Conservation (phyloP, 768 basidiomycete genomes). For the Tricholoma flavovirens region DNA sequence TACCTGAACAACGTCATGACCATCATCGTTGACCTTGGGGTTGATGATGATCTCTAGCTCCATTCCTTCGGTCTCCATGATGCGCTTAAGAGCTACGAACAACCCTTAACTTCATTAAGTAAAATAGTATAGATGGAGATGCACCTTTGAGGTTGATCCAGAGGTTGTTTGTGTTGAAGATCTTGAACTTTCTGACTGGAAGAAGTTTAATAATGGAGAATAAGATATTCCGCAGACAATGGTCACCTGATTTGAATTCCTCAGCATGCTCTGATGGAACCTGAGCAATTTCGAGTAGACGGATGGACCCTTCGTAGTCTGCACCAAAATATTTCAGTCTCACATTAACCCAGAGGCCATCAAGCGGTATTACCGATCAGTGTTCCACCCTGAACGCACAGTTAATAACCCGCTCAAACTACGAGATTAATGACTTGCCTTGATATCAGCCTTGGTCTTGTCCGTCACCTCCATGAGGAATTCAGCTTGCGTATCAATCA, state of each 20-base stretch:
- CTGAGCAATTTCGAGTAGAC: slow-evolving; percentile 91
- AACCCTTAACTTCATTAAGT: neutral
- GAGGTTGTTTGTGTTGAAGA: slow-evolving; percentile 84
- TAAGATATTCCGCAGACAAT: neutral
- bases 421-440: slow-evolving; percentile 15
- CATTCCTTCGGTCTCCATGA: slow-evolving; percentile 83
- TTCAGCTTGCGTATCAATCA: slow-evolving; percentile 76
- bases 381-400: slow-evolving; percentile 59
- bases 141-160: slow-evolving; percentile 75
- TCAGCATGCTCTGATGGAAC: slow-evolving; percentile 91
- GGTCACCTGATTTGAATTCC: slow-evolving; percentile 79
- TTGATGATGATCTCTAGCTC: slow-evolving; percentile 96
- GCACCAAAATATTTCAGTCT: slow-evolving; percentile 1
- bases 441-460: slow-evolving; percentile 87
- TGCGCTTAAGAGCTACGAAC: slow-evolving; percentile 70
- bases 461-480: slow-evolving; percentile 96
- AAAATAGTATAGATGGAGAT: slow-evolving; percentile 6
- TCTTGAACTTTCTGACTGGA: slow-evolving; percentile 84
- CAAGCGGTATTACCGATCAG: slow-evolving; percentile 48
- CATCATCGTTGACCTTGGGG: slow-evolving; percentile 82
- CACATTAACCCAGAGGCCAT: neutral
- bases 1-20: slow-evolving; percentile 78
- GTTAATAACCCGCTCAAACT: neutral
- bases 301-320: slow-evolving; percentile 83
- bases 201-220: slow-evolving; percentile 2